phyloP scores from a whole-genome alignment of 140 eudicot genomes.

The Ambrosia hybrid region DNA sequence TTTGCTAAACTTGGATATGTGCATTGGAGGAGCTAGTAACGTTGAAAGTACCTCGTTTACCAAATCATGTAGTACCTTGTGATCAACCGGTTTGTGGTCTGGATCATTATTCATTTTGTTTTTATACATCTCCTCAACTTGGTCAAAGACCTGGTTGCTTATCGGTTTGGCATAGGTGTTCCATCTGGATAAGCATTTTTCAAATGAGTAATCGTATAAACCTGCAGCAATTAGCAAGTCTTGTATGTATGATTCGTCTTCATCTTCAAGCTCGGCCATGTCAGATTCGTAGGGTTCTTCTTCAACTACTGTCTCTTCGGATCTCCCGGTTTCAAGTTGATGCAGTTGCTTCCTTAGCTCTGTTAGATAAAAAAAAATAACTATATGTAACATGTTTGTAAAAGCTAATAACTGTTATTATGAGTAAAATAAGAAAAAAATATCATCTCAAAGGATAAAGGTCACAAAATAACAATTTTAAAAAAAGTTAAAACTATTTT shows the following conservation, averaged over 20 bases:
- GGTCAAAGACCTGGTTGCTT: constrained; percentile 55
- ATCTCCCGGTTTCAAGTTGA: constrained; percentile 62
- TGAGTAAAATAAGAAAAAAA: neutral
- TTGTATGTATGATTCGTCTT: constrained; percentile 65
- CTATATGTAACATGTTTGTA: constrained; percentile 4
- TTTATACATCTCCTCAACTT: constrained; percentile 66
- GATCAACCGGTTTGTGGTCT: constrained; percentile 38
- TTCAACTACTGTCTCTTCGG: constrained; percentile 41
- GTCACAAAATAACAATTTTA: neutral
- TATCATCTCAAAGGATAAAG: neutral
- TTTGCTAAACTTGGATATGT: constrained; percentile 45
- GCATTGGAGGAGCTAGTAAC: constrained; percentile 54
- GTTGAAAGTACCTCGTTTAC: constrained; percentile 79
- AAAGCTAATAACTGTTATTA: neutral
- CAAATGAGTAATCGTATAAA: constrained; percentile 58
- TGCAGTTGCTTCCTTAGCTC: constrained; percentile 75
- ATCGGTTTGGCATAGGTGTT: constrained; percentile 75
- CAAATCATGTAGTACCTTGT: constrained; percentile 63
- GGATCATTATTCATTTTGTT: constrained; percentile 35
- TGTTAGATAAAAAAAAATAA: constrained; percentile 29
- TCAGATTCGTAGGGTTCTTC: constrained; percentile 55
- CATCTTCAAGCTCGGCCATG: constrained; percentile 64
- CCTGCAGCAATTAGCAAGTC: constrained; percentile 85
- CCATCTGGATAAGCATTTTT: constrained; percentile 53
- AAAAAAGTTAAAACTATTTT: neutral